Conservation (phyloP, 2,329 filamentous ascomycete species). For the Lojkania enalia region DNA sequence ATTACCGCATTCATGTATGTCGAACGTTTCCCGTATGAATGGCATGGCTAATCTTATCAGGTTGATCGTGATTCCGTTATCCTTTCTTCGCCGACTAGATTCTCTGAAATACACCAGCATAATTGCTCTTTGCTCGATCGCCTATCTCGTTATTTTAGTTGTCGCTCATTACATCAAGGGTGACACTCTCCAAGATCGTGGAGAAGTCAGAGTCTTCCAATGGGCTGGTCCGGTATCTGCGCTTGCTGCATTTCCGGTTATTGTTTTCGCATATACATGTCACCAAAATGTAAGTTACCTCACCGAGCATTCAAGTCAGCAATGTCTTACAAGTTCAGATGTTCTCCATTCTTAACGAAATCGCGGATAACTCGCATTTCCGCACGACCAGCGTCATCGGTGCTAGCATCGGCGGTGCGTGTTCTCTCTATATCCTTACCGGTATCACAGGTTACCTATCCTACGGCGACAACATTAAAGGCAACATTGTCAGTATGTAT, state of each 20-base stretch:
- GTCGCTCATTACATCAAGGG: conserved; percentile 85
- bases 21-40: not conserved
- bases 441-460: conserved; percentile 95
- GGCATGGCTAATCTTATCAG: conserved; percentile 45
- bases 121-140: conserved; percentile 87
- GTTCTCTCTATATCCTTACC: conserved; percentile 83
- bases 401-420: conserved; percentile 86
- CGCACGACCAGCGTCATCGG: conserved; percentile 78
- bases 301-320: not conserved
- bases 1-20: conserved; percentile 90
- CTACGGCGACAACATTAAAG: conserved; percentile 84
- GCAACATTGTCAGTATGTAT: conserved; percentile 82
- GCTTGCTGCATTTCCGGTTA: conserved; percentile 86
- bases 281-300: conserved; percentile 79
- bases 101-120: conserved; percentile 97
- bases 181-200: conserved; percentile 74
- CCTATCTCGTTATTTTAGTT: conserved; percentile 89
- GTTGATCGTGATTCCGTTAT: conserved; percentile 90
- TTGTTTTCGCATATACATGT: conserved; percentile 99
- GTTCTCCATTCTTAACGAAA: conserved; percentile 98
- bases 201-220: conserved; percentile 72
- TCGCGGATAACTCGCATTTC: conserved; percentile 78
- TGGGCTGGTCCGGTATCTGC: conserved; percentile 80
- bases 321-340: conserved; percentile 61
- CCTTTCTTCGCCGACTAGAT: conserved; percentile 87